Base-by-base conservation (phyloP, 768 basidiomycete species). In the Imleria badia region DNA sequence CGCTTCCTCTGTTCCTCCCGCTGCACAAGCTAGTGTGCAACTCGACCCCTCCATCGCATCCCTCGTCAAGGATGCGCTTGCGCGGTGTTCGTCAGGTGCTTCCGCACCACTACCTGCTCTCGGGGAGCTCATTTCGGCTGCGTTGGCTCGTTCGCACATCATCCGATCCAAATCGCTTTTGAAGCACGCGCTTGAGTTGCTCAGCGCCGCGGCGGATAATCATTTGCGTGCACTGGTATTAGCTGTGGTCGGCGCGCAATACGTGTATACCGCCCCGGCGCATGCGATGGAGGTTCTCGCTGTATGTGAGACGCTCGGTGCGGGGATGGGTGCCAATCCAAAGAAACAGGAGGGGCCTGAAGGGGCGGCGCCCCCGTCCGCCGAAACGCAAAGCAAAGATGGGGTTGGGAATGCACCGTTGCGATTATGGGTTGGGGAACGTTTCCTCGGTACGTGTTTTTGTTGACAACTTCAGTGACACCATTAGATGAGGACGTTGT, bases 371-470 rank as follows among this genome's bases (percentile, higher is more conserved):
- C 13, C 17, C 6, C 38, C 11, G 9, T 39, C 35, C 1, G 35
- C 41, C 12, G 56, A 55, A 40, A 40, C 48, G 10, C 59, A 58
- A 20, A 63, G 41, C 14, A 62, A 59, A 12, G 73, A 77, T 45
- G 64, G 65, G 3, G 62, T 82, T 19, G 88, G 87, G 6, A 89
- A 88, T 52, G 85, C 80, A 4, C 79, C 81, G 34, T 65, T 89
- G 63, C 73, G 87, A 20, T 63, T 88, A 45, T 90, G 89, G 89
- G 81, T 86, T 12, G 87, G 87, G 7, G 83, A 90, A 62, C 75
- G 86, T 41, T 80, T 81, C 58, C 71, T 84, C 45, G 87, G 87
- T 88, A 41, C 44, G 75, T 45, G 9, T 50, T 11, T 48, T 23
- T 7, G 19, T 45, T 46, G 40, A 23, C 7, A 7, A 10, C 26